Evolutionary conservation across 2,329 filamentous ascomycete genomes (phyloP), one percentile per base, ranked within the genome.

Genomic region (Shiraia bambusicola): DNA sequence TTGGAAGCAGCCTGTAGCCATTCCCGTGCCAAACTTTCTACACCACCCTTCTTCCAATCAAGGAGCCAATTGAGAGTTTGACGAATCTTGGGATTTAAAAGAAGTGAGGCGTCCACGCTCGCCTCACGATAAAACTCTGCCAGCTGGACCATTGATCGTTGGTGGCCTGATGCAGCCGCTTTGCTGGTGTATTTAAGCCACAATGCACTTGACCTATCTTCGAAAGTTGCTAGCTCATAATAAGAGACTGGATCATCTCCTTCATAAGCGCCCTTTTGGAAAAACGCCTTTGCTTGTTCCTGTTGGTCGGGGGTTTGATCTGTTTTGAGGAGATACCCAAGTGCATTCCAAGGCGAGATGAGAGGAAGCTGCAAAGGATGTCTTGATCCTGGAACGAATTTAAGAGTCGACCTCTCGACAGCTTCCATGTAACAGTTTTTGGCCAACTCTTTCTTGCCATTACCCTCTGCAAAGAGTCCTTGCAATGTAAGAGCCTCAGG

Each of bases 131-230:
- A 75, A 52, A 70, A 75, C 13, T 56, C 45, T 2, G 56, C 71
- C 8, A 76, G 54, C 9, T 63, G 44, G 26, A 66, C 60, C 19
- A 63, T 65, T 7, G 72, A 71, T 38, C 65, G 62, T 6, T 54
- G 42, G 35, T 72, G 65, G 1, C 69, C 66, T 5, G 66, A 67
- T 9, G 67, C 65, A 3, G 72, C 73, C 2, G 73, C 72, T 60
- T 75, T 75, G 25, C 61, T 74, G 37, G 69, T 69, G 47, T 70
- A 67, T 42, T 66, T 66, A 7, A 75, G 54, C 73, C 73, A 76
- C 2, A 61, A 52, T 24, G 53, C 52, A 12, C 59, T 68, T 17
- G 51, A 45, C 19, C 49, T 45, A 2, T 60, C 50, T 27, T 54
- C 47, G 4, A 63, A 55, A 4, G 51, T 45, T 1, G 70, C 61